These are phyloP conservation scores for Eucalyptus leucophloia DNA, from an alignment of 345 rosid genomes.

Conservation along the genomic window DNA sequence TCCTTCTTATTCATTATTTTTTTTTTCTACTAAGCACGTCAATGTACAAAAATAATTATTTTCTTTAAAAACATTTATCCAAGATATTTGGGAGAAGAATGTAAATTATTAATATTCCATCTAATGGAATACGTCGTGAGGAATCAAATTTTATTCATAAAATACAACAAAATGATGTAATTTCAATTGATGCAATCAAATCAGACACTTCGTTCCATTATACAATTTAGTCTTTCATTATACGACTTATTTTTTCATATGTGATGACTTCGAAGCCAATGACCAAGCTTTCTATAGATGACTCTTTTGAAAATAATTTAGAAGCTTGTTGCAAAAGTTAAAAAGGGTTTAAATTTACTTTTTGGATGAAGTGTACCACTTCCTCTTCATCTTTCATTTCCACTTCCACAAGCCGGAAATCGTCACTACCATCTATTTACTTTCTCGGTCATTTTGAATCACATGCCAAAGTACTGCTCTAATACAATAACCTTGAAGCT, in stretches of 20 bases:
- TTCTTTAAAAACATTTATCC: background rate
- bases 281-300: background rate
- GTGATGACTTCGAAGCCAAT: background rate
- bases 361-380: background rate
- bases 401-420: background rate
- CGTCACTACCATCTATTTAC: background rate
- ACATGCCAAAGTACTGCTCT: background rate
- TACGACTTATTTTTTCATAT: background rate
- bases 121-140: fast-evolving
- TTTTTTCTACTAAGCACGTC: background rate
- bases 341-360: background rate
- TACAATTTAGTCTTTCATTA: background rate
- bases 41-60: background rate
- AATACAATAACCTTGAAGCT: background rate
- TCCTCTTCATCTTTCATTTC: background rate
- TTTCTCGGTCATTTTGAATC: background rate
- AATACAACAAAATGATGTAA: background rate
- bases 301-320: background rate
- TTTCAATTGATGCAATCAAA: background rate
- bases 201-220: background rate
- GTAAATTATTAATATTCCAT: background rate
- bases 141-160: background rate
- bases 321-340: background rate
- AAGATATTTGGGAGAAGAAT: background rate
- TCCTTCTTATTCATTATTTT: background rate